These are phyloP conservation scores for Teratosphaeria nubilosa DNA, from an alignment of 2,329 filamentous ascomycete genomes.

Conservation along the genomic window DNA sequence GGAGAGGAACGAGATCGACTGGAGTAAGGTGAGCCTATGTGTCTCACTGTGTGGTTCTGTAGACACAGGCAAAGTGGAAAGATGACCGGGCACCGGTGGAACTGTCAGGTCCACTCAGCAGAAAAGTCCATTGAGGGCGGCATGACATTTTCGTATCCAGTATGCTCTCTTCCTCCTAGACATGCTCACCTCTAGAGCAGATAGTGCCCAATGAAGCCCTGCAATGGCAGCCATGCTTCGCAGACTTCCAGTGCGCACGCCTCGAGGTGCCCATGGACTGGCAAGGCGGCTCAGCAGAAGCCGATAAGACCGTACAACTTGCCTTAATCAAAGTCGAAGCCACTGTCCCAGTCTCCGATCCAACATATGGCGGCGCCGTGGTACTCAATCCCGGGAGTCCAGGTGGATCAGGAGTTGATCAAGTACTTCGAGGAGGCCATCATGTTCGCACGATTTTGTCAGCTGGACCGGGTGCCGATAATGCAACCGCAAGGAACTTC, in stretches of 20 bases:
- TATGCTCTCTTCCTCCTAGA: background rate
- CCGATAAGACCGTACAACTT: constrained; percentile 28
- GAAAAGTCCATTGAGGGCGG: background rate
- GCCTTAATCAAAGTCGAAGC: constrained; percentile 38
- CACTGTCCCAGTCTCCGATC: constrained; percentile 29
- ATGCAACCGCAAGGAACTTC: constrained; percentile 16
- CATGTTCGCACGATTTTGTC: constrained; percentile 30
- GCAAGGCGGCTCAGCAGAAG: constrained; percentile 20
- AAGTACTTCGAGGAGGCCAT: constrained; percentile 24
- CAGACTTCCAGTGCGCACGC: constrained; percentile 38
- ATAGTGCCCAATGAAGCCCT: constrained; percentile 1
- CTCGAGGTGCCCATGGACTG: constrained; percentile 40
- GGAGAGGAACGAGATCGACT: background rate
- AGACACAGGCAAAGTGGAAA: background rate
- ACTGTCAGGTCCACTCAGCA: background rate
- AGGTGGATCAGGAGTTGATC: constrained; percentile 32
- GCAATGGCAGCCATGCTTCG: constrained; percentile 28
- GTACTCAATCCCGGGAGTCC: constrained; percentile 41
- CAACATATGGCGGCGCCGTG: constrained; percentile 37
- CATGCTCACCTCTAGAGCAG: background rate
- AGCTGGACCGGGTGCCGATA: constrained; percentile 11
- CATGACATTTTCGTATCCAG: background rate
- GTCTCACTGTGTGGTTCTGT: background rate
- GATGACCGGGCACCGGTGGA: background rate
- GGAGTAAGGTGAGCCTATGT: background rate